A percentile compares a stretch with the other conserved stretches of the same genome.
Evolutionary conservation across 208 protist genomes (phyloP).

Genomic region (Zelonia costaricensis): DNA sequence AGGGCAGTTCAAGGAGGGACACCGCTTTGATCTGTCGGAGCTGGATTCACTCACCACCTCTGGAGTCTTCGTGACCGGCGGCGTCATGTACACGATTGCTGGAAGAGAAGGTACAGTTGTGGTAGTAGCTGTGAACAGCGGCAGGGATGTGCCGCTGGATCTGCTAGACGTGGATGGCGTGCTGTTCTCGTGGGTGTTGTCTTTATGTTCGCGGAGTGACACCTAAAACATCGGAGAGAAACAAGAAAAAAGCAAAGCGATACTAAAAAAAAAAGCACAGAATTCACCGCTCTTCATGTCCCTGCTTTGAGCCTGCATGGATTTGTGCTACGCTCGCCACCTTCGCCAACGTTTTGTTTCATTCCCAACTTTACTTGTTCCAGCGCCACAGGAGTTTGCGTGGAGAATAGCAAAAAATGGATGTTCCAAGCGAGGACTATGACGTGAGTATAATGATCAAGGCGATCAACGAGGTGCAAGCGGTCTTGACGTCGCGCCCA

Average conservation of each 20-base stretch:
- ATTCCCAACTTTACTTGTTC: background rate
- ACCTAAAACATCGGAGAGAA: background rate
- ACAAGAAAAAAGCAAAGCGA: background rate
- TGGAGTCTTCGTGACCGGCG: too few relatives aligned
- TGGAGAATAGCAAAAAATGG: constrained; percentile 37
- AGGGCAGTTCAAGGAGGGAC: too few relatives aligned
- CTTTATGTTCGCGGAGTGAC: background rate
- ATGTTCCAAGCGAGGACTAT: constrained; percentile 79
- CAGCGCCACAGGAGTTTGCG: background rate
- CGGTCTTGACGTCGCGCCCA: constrained; percentile 46
- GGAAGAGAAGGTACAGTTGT: background rate
- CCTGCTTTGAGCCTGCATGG: too few relatives aligned
- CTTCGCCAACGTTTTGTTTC: background rate
- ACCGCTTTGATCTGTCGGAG: too few relatives aligned
- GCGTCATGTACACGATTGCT: too few relatives aligned
- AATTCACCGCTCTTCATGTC: too few relatives aligned
- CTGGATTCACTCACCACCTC: too few relatives aligned
- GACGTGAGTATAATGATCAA: constrained; percentile 75
- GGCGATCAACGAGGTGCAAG: constrained; percentile 69
- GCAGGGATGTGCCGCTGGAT: background rate
- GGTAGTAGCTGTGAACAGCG: background rate
- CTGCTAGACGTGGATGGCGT: background rate
- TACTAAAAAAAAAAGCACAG: background rate
- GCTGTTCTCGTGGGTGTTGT: background rate
- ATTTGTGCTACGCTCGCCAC: too few relatives aligned